A percentile compares a stretch with the other conserved stretches of the same genome.
Evolutionary conservation across 306 rosid species (phyloP).

Genomic region (Mimosa bimucronata): DNA sequence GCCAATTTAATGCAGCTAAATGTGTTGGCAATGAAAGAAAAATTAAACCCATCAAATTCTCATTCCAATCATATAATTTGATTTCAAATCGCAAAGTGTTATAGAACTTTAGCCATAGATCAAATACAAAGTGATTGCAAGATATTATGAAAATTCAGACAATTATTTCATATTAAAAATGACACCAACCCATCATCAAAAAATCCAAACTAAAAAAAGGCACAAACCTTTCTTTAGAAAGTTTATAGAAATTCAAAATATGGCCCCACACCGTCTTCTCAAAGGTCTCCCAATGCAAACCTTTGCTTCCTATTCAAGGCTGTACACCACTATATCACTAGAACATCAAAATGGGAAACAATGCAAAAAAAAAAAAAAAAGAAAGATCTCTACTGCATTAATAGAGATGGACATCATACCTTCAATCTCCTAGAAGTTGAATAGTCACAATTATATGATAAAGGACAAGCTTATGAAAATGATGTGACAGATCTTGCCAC

Average conservation of each 20-base stretch:
- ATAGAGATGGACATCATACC: no score
- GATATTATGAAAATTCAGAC: not conserved
- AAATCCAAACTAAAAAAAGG: conserved; percentile 14
- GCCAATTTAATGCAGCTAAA: conserved; percentile 32
- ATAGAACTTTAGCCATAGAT: conserved; percentile 7
- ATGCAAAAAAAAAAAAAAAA: no score
- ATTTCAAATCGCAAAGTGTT: conserved; percentile 23
- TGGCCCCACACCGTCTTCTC: conserved; percentile 93
- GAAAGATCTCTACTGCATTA: no score
- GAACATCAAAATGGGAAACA: no score
- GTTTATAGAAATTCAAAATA: conserved; percentile 80
- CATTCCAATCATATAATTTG: conserved; percentile 13
- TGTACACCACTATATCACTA: no score
- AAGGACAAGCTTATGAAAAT: no score
- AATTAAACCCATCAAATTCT: not conserved
- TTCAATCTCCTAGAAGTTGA: no score
- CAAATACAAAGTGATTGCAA: conserved; percentile 24
- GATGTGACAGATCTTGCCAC: no score
- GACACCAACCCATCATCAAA: not conserved
- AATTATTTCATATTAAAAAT: conserved; percentile 8
- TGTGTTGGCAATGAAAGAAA: conserved; percentile 14
- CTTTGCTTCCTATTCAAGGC: no score
- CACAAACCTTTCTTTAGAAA: conserved; percentile 88
- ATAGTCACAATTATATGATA: no score
- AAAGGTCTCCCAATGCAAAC: conserved; percentile 95